Evolutionary conservation across 257 asterid species (phyloP), one percentile per base, ranked within the genome.

Genomic region (Capsicum pubescens): DNA sequence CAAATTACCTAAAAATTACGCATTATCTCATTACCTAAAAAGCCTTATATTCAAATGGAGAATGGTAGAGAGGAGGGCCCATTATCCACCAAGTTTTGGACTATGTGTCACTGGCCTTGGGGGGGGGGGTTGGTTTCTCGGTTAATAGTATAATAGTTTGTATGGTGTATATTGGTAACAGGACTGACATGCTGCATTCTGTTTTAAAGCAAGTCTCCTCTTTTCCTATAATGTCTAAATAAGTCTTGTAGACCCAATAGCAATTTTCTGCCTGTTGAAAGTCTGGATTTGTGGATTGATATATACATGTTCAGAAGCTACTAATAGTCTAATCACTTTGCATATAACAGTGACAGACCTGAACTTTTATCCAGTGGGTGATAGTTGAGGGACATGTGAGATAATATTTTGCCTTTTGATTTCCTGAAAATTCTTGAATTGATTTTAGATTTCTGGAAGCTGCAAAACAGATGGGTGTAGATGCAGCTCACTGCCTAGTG

Each of bases 391-490:
- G 48, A 50, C 79, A 10, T 15, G 42, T 50, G 61, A 8, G 69
- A 16, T 76, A 44, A 50, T 39, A 77, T 6, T 3, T 26, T 83
- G 10, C 76, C 67, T 83, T 80, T 84, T 84, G 56, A 63, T 58
- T 46, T 86, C 71, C 72, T 50, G 39, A 57, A 17, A 87, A 81
- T 72, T 26, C 68, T 84, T 59, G 46, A 80, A 71, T 85, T 61
- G 72, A 81, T 82, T 79, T 82, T 90, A 95, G 99, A 88, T 95
- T 90, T 89, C 89, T 93, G 80, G 99, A 95, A 92, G 99, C 98
- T 87, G 98, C 99, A 67, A 91, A 87, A n/a, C 86, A 88, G 80
- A 91, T 95, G 95, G 93, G 90, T 87, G 91, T 89, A 58, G 92
- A 92, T 89, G 84, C 96, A 80, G 83, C 83, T 68, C 77, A 89